Conservation (phyloP, 805 yeast genomes). For the Zygosaccharomyces lentus region DNA sequence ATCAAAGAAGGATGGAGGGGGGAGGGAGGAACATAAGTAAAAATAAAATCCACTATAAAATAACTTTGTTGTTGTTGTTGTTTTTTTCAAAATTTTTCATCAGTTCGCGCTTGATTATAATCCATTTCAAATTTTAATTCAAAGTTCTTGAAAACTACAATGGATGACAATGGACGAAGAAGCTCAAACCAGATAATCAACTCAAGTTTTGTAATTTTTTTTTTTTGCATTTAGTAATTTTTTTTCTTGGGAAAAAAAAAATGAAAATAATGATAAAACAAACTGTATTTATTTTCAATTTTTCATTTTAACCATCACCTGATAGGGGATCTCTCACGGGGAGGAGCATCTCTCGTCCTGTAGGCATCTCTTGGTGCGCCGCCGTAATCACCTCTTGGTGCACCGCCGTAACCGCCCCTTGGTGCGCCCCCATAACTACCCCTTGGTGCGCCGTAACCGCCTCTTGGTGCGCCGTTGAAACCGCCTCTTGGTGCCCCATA, state of each 20-base stretch:
- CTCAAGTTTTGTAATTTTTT: constrained; percentile 11
- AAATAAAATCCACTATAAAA: constrained; percentile 21
- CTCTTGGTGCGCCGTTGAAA: constrained; percentile 33
- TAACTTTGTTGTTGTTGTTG: constrained; percentile 12
- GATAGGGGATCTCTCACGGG: constrained; percentile 72
- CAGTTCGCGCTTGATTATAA: constrained; percentile 1
- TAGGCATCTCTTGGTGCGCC: constrained; percentile 40
- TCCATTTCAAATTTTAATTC: constrained; percentile 1
- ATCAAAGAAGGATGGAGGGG: constrained; percentile 13
- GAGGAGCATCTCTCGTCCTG: constrained; percentile 49
- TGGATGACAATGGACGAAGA: background rate
- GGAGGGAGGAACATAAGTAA: constrained; percentile 11
- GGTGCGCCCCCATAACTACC: constrained; percentile 28
- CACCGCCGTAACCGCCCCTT: constrained; percentile 29
- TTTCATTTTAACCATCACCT: constrained; percentile 38
- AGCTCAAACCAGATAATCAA: constrained; percentile 4
- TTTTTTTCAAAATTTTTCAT: constrained; percentile 6
- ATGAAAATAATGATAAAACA: constrained; percentile 16
- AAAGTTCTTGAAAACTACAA: constrained; percentile 4
- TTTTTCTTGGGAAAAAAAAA: constrained; percentile 11
- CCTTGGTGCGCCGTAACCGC: constrained; percentile 30
- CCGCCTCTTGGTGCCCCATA: constrained; percentile 34
- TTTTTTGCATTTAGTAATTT: constrained; percentile 8
- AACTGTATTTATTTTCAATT: constrained; percentile 9
- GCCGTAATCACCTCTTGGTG: constrained; percentile 28